phyloP scores from a whole-genome alignment of 768 basidiomycete species.

The Kwoniella dejecticola region DNA sequence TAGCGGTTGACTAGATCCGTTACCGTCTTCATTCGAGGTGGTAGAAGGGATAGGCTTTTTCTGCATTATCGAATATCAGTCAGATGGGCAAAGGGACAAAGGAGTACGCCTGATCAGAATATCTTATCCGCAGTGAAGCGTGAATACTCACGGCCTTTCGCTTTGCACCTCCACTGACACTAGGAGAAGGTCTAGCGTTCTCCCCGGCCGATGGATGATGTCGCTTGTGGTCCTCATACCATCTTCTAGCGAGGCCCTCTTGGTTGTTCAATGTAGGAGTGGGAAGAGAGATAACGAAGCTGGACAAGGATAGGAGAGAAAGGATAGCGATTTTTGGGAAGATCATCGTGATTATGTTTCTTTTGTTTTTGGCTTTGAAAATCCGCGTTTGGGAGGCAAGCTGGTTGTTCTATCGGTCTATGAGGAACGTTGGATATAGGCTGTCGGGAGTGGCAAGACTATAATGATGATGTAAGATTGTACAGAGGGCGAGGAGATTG shows the following conservation, averaged over 20 bases:
- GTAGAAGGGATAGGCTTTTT: background rate
- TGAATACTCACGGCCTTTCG: constrained; percentile 6
- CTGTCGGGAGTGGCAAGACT: background rate
- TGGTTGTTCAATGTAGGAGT: constrained; percentile 7
- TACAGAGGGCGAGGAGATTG: no score
- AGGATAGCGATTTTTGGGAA: background rate
- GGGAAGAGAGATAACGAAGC: constrained; percentile 4
- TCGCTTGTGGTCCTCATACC: constrained; percentile 5
- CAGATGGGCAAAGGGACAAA: background rate
- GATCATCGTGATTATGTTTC: constrained; percentile 4
- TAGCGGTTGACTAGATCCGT: background rate
- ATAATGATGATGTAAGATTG: background rate
- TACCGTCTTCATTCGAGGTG: background rate
- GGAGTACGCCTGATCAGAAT: background rate
- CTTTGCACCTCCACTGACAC: background rate
- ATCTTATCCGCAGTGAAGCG: no score
- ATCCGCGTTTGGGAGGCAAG: background rate
- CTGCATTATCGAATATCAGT: background rate
- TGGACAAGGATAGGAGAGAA: constrained; percentile 4
- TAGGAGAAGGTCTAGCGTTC: constrained; percentile 13
- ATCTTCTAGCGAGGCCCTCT: constrained; percentile 10
- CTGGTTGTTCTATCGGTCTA: background rate
- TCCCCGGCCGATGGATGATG: constrained; percentile 6
- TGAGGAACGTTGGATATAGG: background rate
- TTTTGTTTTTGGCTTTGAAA: background rate